Conservation (phyloP, 169 alveolate genomes). For the Neospora caninum region DNA sequence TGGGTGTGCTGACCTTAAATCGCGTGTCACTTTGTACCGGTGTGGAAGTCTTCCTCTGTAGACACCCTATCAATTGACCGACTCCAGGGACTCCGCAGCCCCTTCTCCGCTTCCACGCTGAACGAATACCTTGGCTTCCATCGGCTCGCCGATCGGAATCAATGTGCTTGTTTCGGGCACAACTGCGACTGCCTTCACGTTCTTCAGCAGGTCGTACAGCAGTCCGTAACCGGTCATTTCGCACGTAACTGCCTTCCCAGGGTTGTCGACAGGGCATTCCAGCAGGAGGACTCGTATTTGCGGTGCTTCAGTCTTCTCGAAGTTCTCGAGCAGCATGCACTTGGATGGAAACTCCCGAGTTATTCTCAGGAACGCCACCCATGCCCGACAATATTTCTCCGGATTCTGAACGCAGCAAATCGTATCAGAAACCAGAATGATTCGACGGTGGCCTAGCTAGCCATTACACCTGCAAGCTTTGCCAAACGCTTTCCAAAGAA, state of each 20-base stretch:
- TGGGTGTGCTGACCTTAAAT: no score
- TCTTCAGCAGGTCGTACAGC: constrained; percentile 47
- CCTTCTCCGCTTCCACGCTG: constrained; percentile 54
- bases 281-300: constrained; percentile 39
- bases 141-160: not conserved
- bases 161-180: constrained; percentile 36
- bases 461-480: no score
- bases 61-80: not conserved
- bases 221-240: not conserved
- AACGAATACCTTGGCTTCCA: not conserved
- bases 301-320: constrained; percentile 44
- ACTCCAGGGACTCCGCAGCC: constrained; percentile 12
- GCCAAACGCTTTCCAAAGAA: no score
- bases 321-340: constrained; percentile 54
- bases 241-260: constrained; percentile 16
- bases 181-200: constrained; percentile 56
- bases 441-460: no score
- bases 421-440: not conserved
- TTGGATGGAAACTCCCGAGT: constrained; percentile 53
- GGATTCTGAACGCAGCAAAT: not conserved
- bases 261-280: not conserved
- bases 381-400: constrained; percentile 40
- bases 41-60: no score
- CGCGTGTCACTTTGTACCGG: no score
- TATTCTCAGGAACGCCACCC: constrained; percentile 20